These are phyloP conservation scores for Xylariales sp. DNA, from an alignment of 2,329 filamentous ascomycete species.

Conservation along the genomic window DNA sequence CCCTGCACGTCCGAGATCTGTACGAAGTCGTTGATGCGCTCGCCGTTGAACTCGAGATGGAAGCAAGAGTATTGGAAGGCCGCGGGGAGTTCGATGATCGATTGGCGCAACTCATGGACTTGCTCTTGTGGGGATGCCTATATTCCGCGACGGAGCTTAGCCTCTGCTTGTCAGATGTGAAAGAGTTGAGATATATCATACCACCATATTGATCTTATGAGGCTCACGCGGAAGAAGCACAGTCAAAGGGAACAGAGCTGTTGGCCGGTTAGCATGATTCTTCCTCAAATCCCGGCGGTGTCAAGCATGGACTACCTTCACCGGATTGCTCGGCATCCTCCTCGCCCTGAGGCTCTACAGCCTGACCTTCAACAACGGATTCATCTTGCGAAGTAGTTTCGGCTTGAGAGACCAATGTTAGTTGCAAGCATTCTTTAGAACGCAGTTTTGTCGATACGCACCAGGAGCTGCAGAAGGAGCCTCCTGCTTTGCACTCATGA, in stretches of 20 bases:
- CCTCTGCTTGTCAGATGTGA: conserved; percentile 6
- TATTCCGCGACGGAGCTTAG: conserved; percentile 10
- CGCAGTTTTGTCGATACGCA: conserved; percentile 11
- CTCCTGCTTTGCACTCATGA: conserved; percentile 26
- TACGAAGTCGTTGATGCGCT: conserved; percentile 91
- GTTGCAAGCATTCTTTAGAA: background rate
- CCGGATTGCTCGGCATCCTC: conserved; percentile 17
- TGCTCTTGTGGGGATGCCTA: conserved; percentile 92
- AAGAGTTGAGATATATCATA: conserved; percentile 40
- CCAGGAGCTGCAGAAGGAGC: conserved; percentile 12
- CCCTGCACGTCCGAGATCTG: conserved; percentile 85
- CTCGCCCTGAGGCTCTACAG: conserved; percentile 14
- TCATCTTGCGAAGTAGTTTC: conserved; percentile 14
- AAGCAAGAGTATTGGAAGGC: conserved; percentile 99
- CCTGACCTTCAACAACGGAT: conserved; percentile 16
- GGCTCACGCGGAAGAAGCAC: conserved; percentile 79
- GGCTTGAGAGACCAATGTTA: conserved; percentile 1
- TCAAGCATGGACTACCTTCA: conserved; percentile 25
- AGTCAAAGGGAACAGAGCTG: conserved; percentile 57
- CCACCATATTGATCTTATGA: conserved; percentile 79
- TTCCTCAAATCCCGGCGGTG: too few relatives aligned
- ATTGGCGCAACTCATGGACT: conserved; percentile 94
- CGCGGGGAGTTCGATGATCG: conserved; percentile 86
- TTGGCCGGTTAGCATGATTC: too few relatives aligned
- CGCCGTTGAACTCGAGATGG: conserved; percentile 86